These are phyloP conservation scores for Mycena maculata DNA, from an alignment of 768 basidiomycete genomes.

Conservation along the genomic window DNA sequence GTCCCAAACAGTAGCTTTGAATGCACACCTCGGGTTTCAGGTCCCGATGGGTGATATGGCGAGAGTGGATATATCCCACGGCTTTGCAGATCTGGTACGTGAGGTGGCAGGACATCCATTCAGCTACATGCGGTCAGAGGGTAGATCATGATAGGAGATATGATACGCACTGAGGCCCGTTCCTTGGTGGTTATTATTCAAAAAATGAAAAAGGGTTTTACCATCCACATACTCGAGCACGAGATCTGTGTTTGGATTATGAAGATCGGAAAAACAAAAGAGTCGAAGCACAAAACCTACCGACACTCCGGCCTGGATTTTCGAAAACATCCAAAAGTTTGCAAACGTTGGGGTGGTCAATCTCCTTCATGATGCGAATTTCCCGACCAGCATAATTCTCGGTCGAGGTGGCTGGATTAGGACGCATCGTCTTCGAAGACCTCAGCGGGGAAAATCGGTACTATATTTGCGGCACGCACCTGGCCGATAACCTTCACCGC, in stretches of 20 bases:
- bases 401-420: background rate
- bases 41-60: slow-evolving; percentile 78
- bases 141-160: slow-evolving; percentile 48
- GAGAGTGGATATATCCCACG: slow-evolving; percentile 43
- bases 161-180: slow-evolving; percentile 12
- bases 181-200: slow-evolving; percentile 45
- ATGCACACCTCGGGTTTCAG: slow-evolving; percentile 68
- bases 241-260: slow-evolving; percentile 50
- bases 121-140: slow-evolving; percentile 38
- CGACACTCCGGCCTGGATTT: slow-evolving; percentile 53
- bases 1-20: background rate
- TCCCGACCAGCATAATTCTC: slow-evolving; percentile 48
- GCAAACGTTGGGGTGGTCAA: slow-evolving; percentile 73
- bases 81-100: slow-evolving; percentile 71
- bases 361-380: slow-evolving; percentile 64
- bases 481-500: slow-evolving; percentile 90
- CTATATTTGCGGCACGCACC: slow-evolving; percentile 33
- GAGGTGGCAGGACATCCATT: slow-evolving; percentile 59
- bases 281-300: slow-evolving; percentile 43
- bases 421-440: slow-evolving; percentile 7
- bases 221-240: slow-evolving; percentile 75
- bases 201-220: slow-evolving; percentile 73
- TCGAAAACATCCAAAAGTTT: slow-evolving; percentile 68
- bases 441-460: background rate
- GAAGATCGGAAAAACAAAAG: no score